phyloP scores from a whole-genome alignment of 1,284 basidiomycete species.

The Cryptococcus floricola region DNA sequence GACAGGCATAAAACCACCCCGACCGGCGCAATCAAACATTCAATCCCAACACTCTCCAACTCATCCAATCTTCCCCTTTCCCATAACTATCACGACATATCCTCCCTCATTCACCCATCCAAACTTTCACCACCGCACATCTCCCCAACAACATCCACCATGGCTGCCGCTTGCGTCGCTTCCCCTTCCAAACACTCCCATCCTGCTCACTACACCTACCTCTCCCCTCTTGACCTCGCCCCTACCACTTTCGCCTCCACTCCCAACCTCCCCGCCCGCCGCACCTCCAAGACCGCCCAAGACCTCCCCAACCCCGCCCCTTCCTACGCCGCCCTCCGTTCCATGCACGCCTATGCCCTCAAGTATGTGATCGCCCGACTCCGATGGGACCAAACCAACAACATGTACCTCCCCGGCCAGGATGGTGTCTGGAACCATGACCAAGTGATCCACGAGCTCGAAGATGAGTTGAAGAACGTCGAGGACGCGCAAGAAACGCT shows the following conservation, averaged over 20 bases:
- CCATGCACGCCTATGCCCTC: constrained; percentile 25
- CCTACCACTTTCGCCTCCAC: constrained; percentile 4
- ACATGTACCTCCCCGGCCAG: constrained; percentile 26
- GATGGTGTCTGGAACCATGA: constrained; percentile 30
- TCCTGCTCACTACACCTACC: constrained; percentile 10
- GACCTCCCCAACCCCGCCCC: constrained; percentile 3
- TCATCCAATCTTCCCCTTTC: not conserved
- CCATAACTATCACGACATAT: not conserved
- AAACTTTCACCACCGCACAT: not conserved
- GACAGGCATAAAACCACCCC: not conserved
- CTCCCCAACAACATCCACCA: not conserved
- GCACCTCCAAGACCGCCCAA: not conserved
- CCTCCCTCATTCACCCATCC: not conserved
- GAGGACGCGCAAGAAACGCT: constrained; percentile 30
- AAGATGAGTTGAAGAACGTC: constrained; percentile 26
- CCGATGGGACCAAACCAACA: constrained; percentile 34
- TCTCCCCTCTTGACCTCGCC: constrained; percentile 9
- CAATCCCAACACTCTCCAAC: not conserved
- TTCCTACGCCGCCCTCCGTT: constrained; percentile 29
- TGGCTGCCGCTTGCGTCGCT: constrained; percentile 7
- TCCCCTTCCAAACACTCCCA: constrained; percentile 8
- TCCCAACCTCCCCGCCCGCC: not conserved
- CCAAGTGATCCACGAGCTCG: constrained; percentile 25
- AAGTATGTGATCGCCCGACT: constrained; percentile 31
- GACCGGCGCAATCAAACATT: not conserved